Percentiles rank a stretch among this genome's conserved stretches.
phyloP scores from a whole-genome alignment of 139 green algal species.

The Volvox reticuliferus region DNA sequence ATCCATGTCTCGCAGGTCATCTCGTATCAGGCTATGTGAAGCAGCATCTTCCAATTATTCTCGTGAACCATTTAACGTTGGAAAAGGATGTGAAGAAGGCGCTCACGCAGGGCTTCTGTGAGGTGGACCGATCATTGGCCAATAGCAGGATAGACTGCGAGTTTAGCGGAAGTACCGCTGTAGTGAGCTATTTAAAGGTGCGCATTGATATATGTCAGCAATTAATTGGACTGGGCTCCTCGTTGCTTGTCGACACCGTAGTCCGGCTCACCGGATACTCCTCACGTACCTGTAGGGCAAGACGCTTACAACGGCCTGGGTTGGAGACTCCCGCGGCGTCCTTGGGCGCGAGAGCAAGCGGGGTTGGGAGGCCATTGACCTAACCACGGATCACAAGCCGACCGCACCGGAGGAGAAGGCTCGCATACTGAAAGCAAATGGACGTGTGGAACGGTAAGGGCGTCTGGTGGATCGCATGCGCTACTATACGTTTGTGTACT shows the following conservation, averaged over 20 bases:
- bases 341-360: constrained; percentile 56
- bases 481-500: not conserved
- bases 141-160: constrained; percentile 78
- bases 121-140: constrained; percentile 72
- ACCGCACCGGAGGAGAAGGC: constrained; percentile 75
- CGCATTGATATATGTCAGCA: not conserved
- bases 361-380: constrained; percentile 69
- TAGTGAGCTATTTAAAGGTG: constrained; percentile 78
- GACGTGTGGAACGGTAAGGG: constrained; percentile 84
- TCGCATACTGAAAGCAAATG: constrained; percentile 81
- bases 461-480: not conserved
- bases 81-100: constrained; percentile 62
- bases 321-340: constrained; percentile 87
- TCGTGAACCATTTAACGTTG: constrained; percentile 78
- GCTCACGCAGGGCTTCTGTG: constrained; percentile 72
- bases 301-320: constrained; percentile 86
- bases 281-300: constrained; percentile 47
- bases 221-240: too few species aligned
- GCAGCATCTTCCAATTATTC: constrained; percentile 79
- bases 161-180: constrained; percentile 89
- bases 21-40: constrained; percentile 84
- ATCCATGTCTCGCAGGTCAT: constrained; percentile 68
- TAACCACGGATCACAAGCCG: constrained; percentile 95
- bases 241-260: too few species aligned
- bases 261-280: not conserved